A percentile compares a stretch with the other conserved stretches of the same genome.
Evolutionary conservation across 768 basidiomycete species (phyloP).

Genomic region (Amanita polypyramis): DNA sequence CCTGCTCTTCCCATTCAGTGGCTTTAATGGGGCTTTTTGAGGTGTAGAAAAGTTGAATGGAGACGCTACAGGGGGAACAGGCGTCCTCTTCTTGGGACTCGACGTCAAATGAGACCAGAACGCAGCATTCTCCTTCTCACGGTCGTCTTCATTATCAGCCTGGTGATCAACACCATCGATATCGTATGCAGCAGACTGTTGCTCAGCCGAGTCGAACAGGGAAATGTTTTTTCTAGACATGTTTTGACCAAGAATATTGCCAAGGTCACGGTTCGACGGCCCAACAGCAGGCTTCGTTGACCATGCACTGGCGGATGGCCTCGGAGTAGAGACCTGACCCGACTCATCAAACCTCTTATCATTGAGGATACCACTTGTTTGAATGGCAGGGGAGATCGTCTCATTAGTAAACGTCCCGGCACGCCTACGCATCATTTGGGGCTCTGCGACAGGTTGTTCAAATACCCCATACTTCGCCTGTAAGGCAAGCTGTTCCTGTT

Average conservation of each 20-base stretch:
- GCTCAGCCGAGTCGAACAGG: background rate
- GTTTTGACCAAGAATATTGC: background rate
- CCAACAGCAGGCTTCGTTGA: background rate
- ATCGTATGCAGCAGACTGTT: background rate
- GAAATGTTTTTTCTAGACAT: background rate
- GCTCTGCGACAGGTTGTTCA: background rate
- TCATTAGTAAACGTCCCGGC: constrained; percentile 4
- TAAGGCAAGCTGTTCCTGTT: constrained; percentile 4
- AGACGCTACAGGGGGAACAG: background rate
- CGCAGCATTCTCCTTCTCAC: constrained; percentile 2
- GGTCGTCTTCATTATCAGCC: constrained; percentile 1
- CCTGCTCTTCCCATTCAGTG: background rate
- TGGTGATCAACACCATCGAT: background rate
- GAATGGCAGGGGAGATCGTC: background rate
- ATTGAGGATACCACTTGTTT: background rate
- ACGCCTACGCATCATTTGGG: background rate
- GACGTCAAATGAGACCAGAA: background rate
- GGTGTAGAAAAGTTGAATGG: constrained; percentile 1
- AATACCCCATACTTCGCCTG: constrained; percentile 3
- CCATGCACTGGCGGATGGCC: background rate
- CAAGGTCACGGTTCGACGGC: background rate
- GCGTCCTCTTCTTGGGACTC: constrained; percentile 1
- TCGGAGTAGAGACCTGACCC: background rate
- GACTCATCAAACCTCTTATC: background rate
- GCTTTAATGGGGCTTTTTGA: background rate